Percentiles rank a stretch among this genome's conserved stretches.
Conservation (phyloP, 2,329 filamentous ascomycete genomes). For the Beauveria varroae region DNA sequence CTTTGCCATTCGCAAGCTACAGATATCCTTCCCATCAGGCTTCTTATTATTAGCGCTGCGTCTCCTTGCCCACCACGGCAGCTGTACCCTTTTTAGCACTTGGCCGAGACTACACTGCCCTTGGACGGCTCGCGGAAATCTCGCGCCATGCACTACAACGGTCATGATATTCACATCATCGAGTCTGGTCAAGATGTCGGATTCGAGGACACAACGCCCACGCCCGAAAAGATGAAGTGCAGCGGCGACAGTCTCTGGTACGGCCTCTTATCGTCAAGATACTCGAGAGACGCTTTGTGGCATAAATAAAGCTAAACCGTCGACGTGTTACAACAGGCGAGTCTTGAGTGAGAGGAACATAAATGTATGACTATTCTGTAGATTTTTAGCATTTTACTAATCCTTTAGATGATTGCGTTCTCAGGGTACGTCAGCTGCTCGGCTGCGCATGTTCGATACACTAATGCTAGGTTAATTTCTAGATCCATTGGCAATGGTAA, state of each 20-base stretch:
- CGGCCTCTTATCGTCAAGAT: not conserved
- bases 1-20: not conserved
- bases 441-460: not conserved
- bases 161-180: conserved; percentile 1
- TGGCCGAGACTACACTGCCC: not conserved
- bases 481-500: conserved; percentile 29
- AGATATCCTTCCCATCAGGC: not conserved
- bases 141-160: not conserved
- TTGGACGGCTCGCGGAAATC: not conserved
- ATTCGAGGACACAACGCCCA: not conserved
- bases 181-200: conserved; percentile 5
- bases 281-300: not conserved
- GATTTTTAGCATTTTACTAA: conserved; percentile 2
- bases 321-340: conserved; percentile 22
- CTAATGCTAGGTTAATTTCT: not conserved
- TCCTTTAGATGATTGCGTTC: conserved; percentile 34
- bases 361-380: conserved; percentile 21
- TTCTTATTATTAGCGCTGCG: not conserved
- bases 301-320: not conserved
- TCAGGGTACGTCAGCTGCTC: conserved; percentile 26
- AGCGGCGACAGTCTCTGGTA: conserved; percentile 9
- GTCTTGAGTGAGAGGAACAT: conserved; percentile 33
- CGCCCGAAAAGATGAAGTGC: conserved; percentile 9
- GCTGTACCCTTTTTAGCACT: not conserved
- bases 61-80: not conserved